Conservation (phyloP, 75 land plant genomes). For the Picea glauca region DNA sequence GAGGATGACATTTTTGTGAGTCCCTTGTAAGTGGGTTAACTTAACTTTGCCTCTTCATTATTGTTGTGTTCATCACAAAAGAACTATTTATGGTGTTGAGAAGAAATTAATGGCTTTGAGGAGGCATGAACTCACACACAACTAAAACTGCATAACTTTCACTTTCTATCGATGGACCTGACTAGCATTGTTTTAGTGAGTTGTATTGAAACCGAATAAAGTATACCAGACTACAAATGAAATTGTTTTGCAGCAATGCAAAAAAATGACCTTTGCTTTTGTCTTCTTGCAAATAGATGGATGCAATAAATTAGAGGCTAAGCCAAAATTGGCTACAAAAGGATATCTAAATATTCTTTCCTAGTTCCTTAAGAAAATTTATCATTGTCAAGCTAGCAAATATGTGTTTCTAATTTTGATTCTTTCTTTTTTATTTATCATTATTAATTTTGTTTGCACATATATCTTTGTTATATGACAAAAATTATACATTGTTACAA, state of each 20-base stretch:
- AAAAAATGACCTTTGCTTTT: background rate
- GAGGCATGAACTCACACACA: no score
- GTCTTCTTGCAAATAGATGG: background rate
- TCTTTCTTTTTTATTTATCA: background rate
- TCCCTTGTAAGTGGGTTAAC: constrained; percentile 49
- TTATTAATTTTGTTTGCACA: no score
- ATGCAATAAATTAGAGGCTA: background rate
- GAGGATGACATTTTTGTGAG: constrained; percentile 86
- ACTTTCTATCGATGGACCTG: no score
- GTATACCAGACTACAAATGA: no score
- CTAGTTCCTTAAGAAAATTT: background rate
- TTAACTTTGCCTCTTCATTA: background rate
- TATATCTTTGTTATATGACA: no score
- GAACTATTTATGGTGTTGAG: background rate
- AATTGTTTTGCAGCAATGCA: background rate
- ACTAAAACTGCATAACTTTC: no score
- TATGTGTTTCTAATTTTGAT: background rate
- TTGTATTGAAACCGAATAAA: no score
- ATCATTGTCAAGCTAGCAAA: background rate
- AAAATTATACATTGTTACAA: no score
- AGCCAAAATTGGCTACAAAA: background rate
- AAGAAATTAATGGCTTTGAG: no score
- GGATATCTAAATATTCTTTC: background rate
- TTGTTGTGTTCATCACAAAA: background rate
- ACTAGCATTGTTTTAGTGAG: no score